phyloP scores from a whole-genome alignment of 345 rosid genomes.

The Mallotus nudiflorus region DNA sequence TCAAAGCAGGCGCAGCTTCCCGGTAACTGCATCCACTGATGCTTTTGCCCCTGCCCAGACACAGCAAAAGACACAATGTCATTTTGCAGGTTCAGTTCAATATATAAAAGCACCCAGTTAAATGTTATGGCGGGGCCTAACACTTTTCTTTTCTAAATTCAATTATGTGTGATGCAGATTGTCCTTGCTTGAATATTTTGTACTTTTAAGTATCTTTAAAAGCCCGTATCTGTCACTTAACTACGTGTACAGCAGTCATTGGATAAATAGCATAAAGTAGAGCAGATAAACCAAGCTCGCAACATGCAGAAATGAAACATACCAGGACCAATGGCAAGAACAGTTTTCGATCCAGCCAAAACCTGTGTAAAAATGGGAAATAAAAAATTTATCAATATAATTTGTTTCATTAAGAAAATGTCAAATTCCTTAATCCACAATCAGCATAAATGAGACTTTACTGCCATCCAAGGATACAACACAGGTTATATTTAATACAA shows the following conservation, averaged over 20 bases:
- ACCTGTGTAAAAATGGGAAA: constrained; percentile 40
- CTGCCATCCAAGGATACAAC: background rate
- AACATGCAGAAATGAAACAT: constrained; percentile 15
- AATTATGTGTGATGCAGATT: background rate
- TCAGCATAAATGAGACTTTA: background rate
- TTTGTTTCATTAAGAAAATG: background rate
- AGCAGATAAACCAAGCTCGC: constrained; percentile 8
- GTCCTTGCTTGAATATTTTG: background rate
- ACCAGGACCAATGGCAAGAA: constrained; percentile 92
- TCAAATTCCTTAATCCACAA: background rate
- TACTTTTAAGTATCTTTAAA: background rate
- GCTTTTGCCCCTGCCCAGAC: constrained; percentile 60
- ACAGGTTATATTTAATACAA: background rate
- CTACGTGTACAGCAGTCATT: background rate
- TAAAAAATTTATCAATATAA: background rate
- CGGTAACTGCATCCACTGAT: constrained; percentile 68
- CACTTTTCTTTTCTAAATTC: background rate
- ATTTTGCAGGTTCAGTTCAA: background rate
- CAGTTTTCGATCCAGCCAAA: constrained; percentile 86
- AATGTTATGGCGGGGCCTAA: background rate
- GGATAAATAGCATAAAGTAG: background rate
- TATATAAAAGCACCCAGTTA: constrained; percentile 1
- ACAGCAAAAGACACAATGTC: constrained; percentile 5
- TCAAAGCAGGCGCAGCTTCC: constrained; percentile 68
- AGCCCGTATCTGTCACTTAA: background rate